Conservation (phyloP, 2,329 filamentous ascomycete genomes). For the Zopfia rhizophila region DNA sequence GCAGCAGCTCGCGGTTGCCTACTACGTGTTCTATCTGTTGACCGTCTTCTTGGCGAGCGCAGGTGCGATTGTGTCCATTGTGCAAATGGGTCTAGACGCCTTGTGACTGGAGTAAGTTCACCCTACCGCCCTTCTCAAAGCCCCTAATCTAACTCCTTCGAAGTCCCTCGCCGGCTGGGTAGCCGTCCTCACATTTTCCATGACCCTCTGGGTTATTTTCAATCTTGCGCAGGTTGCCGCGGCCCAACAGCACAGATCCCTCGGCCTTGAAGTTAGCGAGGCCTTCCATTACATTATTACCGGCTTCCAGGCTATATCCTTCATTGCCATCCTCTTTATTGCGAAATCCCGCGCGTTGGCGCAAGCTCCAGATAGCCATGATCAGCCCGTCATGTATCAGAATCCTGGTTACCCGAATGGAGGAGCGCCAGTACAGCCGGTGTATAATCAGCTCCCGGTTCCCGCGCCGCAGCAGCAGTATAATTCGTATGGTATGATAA, state of each 20-base stretch:
- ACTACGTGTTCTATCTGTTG: slow-evolving; percentile 30
- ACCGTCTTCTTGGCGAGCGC: slow-evolving; percentile 26
- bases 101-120: slow-evolving; percentile 32
- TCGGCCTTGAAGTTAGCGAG: slow-evolving; percentile 5
- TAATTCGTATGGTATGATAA: slow-evolving; percentile 25
- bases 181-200: slow-evolving; percentile 25
- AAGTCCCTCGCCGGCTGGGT: slow-evolving; percentile 33
- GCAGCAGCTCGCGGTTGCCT: slow-evolving; percentile 20
- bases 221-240: background rate
- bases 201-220: slow-evolving; percentile 32
- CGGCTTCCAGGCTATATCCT: slow-evolving; percentile 31
- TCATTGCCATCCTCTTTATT: slow-evolving; percentile 32
- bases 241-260: too few relatives aligned
- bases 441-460: background rate
- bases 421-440: too few relatives aligned
- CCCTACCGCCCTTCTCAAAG: too few relatives aligned
- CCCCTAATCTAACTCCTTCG: background rate
- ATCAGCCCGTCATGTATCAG: background rate
- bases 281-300: slow-evolving; percentile 28
- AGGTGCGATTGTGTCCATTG: slow-evolving; percentile 24
- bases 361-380: background rate
- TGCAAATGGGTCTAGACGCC: slow-evolving; percentile 25
- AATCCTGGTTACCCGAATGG: too few relatives aligned
- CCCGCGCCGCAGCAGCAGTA: slow-evolving; percentile 19
- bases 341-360: slow-evolving; percentile 26